Evolutionary conservation across 2,329 filamentous ascomycete genomes (phyloP), one percentile per base, ranked within the genome.

Genomic region (Botrytis aclada): DNA sequence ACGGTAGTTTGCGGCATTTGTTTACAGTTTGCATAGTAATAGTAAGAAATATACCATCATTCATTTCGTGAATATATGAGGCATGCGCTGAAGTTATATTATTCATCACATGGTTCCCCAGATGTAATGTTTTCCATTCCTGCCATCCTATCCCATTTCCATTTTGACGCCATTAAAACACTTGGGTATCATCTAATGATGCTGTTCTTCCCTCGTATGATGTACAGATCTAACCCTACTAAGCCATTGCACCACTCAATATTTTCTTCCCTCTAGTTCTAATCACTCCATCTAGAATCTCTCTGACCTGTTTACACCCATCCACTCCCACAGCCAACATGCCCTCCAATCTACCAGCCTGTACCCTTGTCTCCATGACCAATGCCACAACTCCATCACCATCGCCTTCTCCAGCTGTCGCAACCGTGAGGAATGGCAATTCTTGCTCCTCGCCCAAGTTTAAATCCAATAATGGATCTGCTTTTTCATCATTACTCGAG

Each of bases 321-420:
- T 98, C 95, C 66, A 98, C 90, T 0, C 92, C 95, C 1, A 97
- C 94, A 0, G 93, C 94, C 78, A 99, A 84, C 95, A 99, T 97
- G 1, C 93, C 93, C 84, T 99, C 95, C 74, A 98, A 81, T 73
- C 94, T 88, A 73, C 87, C 87, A 75, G 92, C 89, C 82, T 97
- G 92, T n/a, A 97, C 91, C 65, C 93, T 89, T 71, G 91, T 96
- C 85, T 98, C 96, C 86, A 97, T 93, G 20, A 95, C 88, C 75
- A 97, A 83, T 10, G 95, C 92, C 3, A 89, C 90, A 3, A 98
- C 90, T 78, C 90, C 91, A 80, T 95, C 93, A 65, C 86, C 89
- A 9, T 86, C 87, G 12, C 70, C 62, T 41, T 72, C 70, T 1
- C 93, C 92, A 32, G 94, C 84, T 3, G 94, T 97, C 0, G 89